Conservation (phyloP, 1,284 basidiomycete species). For the Ceratobasidium sp. region DNA sequence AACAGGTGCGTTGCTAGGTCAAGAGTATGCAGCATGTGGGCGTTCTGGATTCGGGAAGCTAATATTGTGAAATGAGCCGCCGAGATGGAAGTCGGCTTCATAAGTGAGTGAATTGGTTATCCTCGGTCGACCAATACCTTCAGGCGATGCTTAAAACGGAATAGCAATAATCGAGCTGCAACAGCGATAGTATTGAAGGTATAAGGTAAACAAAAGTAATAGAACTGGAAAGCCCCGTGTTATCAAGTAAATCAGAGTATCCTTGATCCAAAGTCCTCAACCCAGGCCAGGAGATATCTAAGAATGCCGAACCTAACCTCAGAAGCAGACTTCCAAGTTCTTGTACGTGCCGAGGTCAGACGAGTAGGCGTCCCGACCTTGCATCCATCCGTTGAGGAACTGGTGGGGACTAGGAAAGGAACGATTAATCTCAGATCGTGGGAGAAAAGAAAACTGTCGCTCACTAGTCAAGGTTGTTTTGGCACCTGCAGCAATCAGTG, state of each 20-base stretch:
- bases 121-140: neutral
- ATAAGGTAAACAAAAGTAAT: neutral
- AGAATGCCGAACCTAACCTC: neutral
- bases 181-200: neutral
- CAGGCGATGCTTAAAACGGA: neutral
- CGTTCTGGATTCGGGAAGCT: too few relatives aligned
- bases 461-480: conserved; percentile 81
- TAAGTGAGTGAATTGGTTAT: too few relatives aligned
- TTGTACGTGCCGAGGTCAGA: conserved; percentile 67
- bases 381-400: conserved; percentile 80
- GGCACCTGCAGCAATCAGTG: conserved; percentile 68
- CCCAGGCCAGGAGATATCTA: neutral
- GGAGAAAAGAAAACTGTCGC: conserved; percentile 44
- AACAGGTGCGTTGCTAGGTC: too few relatives aligned
- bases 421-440: neutral
- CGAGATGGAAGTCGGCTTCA: too few relatives aligned
- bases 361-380: conserved; percentile 62
- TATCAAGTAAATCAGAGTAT: neutral
- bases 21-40: too few relatives aligned
- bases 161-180: neutral
- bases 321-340: conserved; percentile 65
- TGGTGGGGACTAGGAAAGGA: conserved; percentile 67
- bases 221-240: too few relatives aligned
- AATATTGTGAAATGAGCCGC: too few relatives aligned
- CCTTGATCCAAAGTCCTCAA: neutral